Evolutionary conservation across 2,329 filamentous ascomycete genomes (phyloP), one percentile per base, ranked within the genome.

Genomic region (Botrytis aclada): DNA sequence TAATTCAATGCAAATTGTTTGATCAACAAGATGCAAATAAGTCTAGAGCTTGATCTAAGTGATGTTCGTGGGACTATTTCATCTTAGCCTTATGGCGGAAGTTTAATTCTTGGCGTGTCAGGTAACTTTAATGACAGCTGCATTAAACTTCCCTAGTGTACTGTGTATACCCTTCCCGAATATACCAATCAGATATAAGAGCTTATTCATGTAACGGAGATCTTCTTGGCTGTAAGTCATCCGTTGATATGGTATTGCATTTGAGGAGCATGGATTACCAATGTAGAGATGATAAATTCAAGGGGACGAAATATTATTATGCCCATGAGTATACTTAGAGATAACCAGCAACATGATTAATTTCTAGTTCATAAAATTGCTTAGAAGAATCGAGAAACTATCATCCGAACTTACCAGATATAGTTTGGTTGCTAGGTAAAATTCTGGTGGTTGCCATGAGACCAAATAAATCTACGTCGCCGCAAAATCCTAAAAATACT

Each of bases 181-280:
- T 29, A 2, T 20, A 4, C 20, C 9, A 18, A 43, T 10, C 16
- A 18, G 9, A 3, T 63, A 20, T 29, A 29, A 7, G 7, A 29
- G 61, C 1, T 29, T 29, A 18, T 3, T 61, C 32, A 29, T 6
- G 16, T 9, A 10, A 4, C 3, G 7, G 9, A 16, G 25, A 22
- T 14, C 2, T 3, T 34, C 29, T 8, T 3, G 0, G 7, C 6
- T 25, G 2, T 14, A 16, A 18, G 1, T 47, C 16, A 34, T 16
- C 34, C 34, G 7, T 45, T 34, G 0, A 25, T 18, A 25, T 37
- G 10, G 12, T 29, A 47, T 45, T 25, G 20, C 5, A 34, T 7
- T 64, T 32, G 25, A 22, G 20, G 34, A 14, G 32, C 14, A 1
- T 67, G 18, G 32, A 41, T 25, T 41, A 37, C 29, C 4, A 29